These are phyloP conservation scores for Polymyxa betae DNA, from an alignment of 208 protist genomes.

Conservation along the genomic window DNA sequence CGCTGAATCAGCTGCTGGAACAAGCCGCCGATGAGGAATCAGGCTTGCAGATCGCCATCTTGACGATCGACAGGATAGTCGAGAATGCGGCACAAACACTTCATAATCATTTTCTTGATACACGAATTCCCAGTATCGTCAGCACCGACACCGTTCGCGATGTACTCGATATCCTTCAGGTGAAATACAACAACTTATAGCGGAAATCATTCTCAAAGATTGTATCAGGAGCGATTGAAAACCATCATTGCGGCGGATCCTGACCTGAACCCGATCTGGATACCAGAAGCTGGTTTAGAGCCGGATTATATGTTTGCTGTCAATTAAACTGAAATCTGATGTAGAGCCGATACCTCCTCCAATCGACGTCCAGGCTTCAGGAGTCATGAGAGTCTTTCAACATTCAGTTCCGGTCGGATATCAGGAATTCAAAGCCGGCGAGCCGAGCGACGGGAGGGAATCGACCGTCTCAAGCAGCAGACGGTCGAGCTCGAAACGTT, in stretches of 20 bases:
- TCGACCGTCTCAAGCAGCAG: neutral
- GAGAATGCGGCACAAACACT: neutral
- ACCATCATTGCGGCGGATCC: neutral
- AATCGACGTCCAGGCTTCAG: neutral
- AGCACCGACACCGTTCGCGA: neutral
- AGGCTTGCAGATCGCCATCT: neutral
- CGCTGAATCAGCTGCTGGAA: too few species aligned
- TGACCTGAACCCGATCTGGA: constrained; percentile 9
- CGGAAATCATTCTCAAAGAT: neutral
- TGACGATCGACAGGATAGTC: neutral
- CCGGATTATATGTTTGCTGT: neutral
- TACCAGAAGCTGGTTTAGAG: neutral
- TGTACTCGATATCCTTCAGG: neutral
- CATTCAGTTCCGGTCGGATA: neutral
- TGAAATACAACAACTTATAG: neutral
- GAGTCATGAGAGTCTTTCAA: neutral
- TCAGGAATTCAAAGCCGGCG: neutral
- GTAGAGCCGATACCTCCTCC: neutral
- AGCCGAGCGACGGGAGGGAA: neutral
- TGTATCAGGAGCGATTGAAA: neutral
- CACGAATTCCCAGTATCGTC: neutral
- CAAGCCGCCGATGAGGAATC: neutral
- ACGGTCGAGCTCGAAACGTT: neutral
- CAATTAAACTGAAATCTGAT: neutral
- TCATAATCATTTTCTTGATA: neutral